Conservation (phyloP, 1,139 yeast species). For the Eremothecium cymbalariae region DNA sequence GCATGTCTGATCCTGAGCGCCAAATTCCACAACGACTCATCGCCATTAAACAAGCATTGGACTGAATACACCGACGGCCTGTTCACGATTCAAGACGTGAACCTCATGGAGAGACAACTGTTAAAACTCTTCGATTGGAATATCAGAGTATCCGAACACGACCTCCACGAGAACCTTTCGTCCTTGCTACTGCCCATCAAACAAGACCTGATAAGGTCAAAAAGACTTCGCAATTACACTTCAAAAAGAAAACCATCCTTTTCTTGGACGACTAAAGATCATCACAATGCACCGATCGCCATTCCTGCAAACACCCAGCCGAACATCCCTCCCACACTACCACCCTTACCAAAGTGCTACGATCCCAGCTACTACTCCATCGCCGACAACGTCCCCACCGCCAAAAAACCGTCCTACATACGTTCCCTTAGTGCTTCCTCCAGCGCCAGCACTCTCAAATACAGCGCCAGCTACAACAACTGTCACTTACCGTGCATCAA, state of each 20-base stretch:
- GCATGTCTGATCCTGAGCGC: slow-evolving; percentile 66
- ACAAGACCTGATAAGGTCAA: slow-evolving; percentile 42
- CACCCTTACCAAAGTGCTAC: slow-evolving; percentile 12
- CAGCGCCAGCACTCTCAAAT: slow-evolving; percentile 12
- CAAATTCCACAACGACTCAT: slow-evolving; percentile 67
- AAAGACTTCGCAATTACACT: slow-evolving; percentile 12
- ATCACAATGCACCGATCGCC: too few species aligned
- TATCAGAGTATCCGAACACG: slow-evolving; percentile 46
- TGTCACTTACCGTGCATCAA: too few species aligned
- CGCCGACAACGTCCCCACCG: too few species aligned
- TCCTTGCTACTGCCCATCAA: slow-evolving; percentile 57
- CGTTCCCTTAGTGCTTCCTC: slow-evolving; percentile 13
- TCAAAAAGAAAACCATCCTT: too few species aligned
- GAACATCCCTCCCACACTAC: neutral
- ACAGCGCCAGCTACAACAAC: neutral
- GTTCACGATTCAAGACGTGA: slow-evolving; percentile 58
- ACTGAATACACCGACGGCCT: slow-evolving; percentile 67
- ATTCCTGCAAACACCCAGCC: neutral
- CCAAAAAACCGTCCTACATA: too few species aligned
- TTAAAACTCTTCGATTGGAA: slow-evolving; percentile 65
- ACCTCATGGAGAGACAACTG: slow-evolving; percentile 73
- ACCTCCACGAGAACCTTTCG: slow-evolving; percentile 42
- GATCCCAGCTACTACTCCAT: too few species aligned
- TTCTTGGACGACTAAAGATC: too few species aligned
- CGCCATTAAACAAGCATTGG: slow-evolving; percentile 74